Conservation (phyloP, 169 alveolate genomes). For the Eimeria praecox region DNA sequence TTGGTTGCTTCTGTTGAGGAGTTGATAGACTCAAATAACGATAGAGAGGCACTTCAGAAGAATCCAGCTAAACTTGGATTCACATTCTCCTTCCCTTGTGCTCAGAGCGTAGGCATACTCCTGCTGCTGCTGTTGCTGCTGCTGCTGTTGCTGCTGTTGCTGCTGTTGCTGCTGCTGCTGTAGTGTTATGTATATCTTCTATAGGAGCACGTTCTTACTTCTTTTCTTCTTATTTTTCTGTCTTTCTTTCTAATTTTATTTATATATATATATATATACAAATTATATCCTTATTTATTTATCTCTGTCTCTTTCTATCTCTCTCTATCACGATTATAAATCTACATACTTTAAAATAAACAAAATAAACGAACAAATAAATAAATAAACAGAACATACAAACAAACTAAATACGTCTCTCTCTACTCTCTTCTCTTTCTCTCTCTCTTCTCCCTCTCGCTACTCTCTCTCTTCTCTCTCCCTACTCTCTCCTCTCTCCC, state of each 20-base stretch:
- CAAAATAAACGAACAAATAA: too few species aligned
- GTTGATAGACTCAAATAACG: conserved; percentile 87
- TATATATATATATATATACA: too few species aligned
- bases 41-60: conserved; percentile 69
- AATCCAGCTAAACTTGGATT: conserved; percentile 88
- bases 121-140: neutral
- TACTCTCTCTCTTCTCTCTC: neutral
- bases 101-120: conserved; percentile 43
- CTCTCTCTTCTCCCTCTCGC: neutral
- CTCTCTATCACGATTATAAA: too few species aligned
- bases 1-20: conserved; percentile 87
- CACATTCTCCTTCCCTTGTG: conserved; percentile 93
- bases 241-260: too few species aligned
- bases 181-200: neutral
- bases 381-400: neutral
- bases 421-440: too few species aligned
- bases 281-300: too few species aligned
- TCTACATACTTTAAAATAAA: too few species aligned
- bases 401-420: too few species aligned
- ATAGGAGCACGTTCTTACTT: neutral
- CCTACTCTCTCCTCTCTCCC: too few species aligned
- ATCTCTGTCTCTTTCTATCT: too few species aligned
- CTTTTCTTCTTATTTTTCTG: neutral
- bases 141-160: neutral
- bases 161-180: neutral